These are phyloP conservation scores for Lepidopterella palustris DNA, from an alignment of 495 filamentous ascomycete genomes.

Conservation along the genomic window DNA sequence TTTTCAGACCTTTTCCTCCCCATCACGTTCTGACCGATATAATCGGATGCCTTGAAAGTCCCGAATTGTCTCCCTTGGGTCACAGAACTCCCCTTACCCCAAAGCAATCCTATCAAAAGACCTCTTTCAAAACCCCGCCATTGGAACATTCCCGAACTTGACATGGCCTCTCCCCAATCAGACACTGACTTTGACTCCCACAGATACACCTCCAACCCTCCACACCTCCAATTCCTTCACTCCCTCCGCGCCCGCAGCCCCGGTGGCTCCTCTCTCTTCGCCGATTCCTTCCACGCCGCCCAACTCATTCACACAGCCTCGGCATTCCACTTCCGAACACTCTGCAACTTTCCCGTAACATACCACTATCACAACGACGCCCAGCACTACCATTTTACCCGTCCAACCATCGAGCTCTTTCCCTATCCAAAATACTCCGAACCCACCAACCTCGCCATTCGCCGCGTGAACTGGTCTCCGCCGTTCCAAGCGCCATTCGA, in stretches of 20 bases:
- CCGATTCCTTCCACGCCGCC: slow-evolving; percentile 60
- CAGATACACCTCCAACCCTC: slow-evolving; percentile 68
- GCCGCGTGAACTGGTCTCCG: slow-evolving; percentile 61
- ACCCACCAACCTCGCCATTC: slow-evolving; percentile 17
- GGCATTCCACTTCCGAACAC: slow-evolving; percentile 31
- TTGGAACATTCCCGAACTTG: too few species aligned
- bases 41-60: too few species aligned
- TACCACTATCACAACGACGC: slow-evolving; percentile 69
- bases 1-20: too few species aligned
- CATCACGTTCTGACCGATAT: too few species aligned
- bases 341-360: slow-evolving; percentile 43
- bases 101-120: too few species aligned
- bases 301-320: slow-evolving; percentile 34
- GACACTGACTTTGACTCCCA: not conserved
- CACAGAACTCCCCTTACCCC: too few species aligned
- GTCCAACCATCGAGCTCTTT: slow-evolving; percentile 48
- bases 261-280: slow-evolving; percentile 78
- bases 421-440: slow-evolving; percentile 22
- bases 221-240: slow-evolving; percentile 78
- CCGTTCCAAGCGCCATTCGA: slow-evolving; percentile 56
- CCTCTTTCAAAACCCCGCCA: too few species aligned
- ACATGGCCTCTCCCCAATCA: not conserved
- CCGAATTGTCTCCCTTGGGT: too few species aligned
- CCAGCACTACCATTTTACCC: slow-evolving; percentile 51
- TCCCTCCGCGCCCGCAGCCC: slow-evolving; percentile 67